These are phyloP conservation scores for Geotrichum restrictum DNA, from an alignment of 1,139 yeast species.

Conservation along the genomic window DNA sequence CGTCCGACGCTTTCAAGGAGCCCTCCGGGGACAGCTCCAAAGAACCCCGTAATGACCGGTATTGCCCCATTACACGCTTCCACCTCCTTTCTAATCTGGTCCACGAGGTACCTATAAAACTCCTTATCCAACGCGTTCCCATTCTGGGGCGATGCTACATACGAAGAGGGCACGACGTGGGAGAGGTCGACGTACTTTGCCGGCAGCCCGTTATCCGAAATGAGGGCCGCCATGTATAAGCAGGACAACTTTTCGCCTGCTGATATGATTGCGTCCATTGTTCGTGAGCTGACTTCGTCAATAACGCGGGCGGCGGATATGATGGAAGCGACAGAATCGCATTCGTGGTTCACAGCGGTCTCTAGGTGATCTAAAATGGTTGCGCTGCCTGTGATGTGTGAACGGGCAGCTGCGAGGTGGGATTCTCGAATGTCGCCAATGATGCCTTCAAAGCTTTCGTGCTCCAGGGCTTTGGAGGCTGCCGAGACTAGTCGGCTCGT, in stretches of 20 bases:
- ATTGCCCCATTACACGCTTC: slow-evolving; percentile 47
- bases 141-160: not conserved
- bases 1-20: slow-evolving; percentile 88
- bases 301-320: slow-evolving; percentile 83
- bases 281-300: slow-evolving; percentile 86
- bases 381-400: slow-evolving; percentile 47
- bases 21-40: slow-evolving; percentile 94
- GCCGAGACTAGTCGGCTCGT: slow-evolving; percentile 72
- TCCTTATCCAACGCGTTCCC: slow-evolving; percentile 48
- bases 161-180: slow-evolving; percentile 45
- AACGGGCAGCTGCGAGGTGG: slow-evolving; percentile 72
- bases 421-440: slow-evolving; percentile 68
- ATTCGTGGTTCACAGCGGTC: slow-evolving; percentile 57
- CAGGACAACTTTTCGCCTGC: slow-evolving; percentile 93
- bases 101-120: slow-evolving; percentile 61
- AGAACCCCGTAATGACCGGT: slow-evolving; percentile 93
- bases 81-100: slow-evolving; percentile 49
- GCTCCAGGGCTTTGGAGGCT: slow-evolving; percentile 53
- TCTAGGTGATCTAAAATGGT: slow-evolving; percentile 51
- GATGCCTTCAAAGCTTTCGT: slow-evolving; percentile 47
- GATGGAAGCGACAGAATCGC: slow-evolving; percentile 63
- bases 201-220: slow-evolving; percentile 73
- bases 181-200: slow-evolving; percentile 80
- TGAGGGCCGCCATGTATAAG: slow-evolving; percentile 77
- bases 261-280: slow-evolving; percentile 85